phyloP scores from a whole-genome alignment of 805 yeast species.

The Scheffersomyces lignosus region DNA sequence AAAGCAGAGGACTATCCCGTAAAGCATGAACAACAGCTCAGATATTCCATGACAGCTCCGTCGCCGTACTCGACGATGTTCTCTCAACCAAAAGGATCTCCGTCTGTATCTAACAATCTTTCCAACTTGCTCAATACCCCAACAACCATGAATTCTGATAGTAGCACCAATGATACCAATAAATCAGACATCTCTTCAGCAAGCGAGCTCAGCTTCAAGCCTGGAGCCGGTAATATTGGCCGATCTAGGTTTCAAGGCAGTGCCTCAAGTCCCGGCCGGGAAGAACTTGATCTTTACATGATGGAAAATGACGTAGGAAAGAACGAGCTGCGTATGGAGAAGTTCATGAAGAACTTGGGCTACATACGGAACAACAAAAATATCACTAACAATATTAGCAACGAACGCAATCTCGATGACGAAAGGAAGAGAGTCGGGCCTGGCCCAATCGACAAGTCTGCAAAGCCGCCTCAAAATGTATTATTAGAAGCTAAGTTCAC shows the following conservation, averaged over 20 bases:
- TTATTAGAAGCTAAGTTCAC: neutral
- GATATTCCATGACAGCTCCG: neutral
- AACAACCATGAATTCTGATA: neutral
- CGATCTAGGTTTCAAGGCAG: neutral
- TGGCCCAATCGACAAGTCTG: neutral
- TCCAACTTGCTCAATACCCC: constrained; percentile 10
- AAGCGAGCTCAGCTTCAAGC: neutral
- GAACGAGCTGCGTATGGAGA: constrained; percentile 10
- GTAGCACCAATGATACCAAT: no score
- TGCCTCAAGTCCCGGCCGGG: constrained; percentile 5
- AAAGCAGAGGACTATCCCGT: neutral
- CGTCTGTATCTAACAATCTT: constrained; percentile 4
- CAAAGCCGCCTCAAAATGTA: neutral
- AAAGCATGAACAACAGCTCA: neutral
- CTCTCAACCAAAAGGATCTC: constrained; percentile 4
- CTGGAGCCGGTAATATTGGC: neutral
- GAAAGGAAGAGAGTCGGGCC: no score
- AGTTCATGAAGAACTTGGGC: constrained; percentile 14
- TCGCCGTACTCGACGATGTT: constrained; percentile 1
- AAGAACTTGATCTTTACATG: constrained; percentile 14
- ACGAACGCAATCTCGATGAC: neutral
- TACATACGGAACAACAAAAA: constrained; percentile 3
- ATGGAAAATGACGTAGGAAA: constrained; percentile 13
- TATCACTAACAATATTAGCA: neutral
- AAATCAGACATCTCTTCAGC: neutral